Base-by-base conservation (phyloP, 208 protist genomes). In the Trypanosoma congolense region DNA sequence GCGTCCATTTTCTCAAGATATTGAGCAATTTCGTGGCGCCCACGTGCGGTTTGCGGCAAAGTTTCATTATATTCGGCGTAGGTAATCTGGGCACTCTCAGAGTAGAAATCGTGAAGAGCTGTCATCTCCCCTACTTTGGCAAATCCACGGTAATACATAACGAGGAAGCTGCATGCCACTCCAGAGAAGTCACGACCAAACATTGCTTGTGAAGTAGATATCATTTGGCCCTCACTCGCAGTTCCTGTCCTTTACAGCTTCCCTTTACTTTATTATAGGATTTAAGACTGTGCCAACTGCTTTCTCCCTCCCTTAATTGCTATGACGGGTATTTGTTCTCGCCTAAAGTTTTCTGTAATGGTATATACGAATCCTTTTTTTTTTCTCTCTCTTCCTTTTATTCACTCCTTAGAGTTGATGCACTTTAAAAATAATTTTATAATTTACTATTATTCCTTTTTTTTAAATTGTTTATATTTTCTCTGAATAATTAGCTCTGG, bases 61-160 rank as follows among this genome's bases (percentile, higher is more conserved):
- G 76, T 73, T 16, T 82, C 71, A 44, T 69, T 73, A 51, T 79
- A 71, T 40, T 83, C 76, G 8, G 75, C 87, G 40, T 87, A 56
- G 3, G 68, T 69, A 33, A 83, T 54, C 54, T 71, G 74, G 14
- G 80, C 83, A 35, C 50, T 65, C 18, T 91, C 80, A 19, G 65
- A 54, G 76, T 93, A 93, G 43, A 90, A 65, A 36, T 89, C 81
- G 9, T 56, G 25, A 53, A 90, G 72, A 45, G 47, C 56, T 10
- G 65, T 35, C 42, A 83, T 19, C 22, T 77, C 69, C 44, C 65
- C 58, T 33, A 61, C 45, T 50, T 76, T 68, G n/a, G 87, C 78
- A 51, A 93, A 88, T 46, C 79, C 69, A 44, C 73, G 80, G 79
- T 91, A 93, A 73, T 84, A 93, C 55, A 67, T 70, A 21, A 72